Percentiles rank a stretch among this genome's conserved stretches.
Evolutionary conservation across 2,329 filamentous ascomycete species (phyloP).

Genomic region (Trichoderma koningiopsis): DNA sequence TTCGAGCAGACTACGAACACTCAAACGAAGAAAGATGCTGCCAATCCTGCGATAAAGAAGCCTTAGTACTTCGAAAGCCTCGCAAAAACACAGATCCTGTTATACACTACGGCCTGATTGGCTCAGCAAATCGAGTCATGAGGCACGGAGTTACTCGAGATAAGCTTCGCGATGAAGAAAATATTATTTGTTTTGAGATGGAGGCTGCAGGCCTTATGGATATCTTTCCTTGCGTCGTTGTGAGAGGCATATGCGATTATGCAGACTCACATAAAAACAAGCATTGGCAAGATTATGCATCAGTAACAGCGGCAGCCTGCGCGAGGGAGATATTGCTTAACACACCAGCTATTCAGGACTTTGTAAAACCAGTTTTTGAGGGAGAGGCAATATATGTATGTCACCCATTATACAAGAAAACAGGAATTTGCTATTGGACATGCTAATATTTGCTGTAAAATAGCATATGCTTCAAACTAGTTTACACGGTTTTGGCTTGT

Average conservation of each 20-base stretch:
- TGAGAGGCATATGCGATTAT: constrained; percentile 19
- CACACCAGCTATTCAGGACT: neutral
- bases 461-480: neutral
- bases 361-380: fast-evolving
- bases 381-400: neutral
- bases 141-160: neutral
- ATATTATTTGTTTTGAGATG: constrained; percentile 12
- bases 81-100: neutral
- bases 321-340: neutral
- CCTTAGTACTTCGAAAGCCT: neutral
- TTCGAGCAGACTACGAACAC: neutral
- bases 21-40: neutral
- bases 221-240: constrained; percentile 6
- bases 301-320: neutral
- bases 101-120: constrained; percentile 9
- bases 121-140: constrained; percentile 11
- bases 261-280: constrained; percentile 14
- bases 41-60: neutral
- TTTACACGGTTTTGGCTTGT: too few relatives aligned
- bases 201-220: constrained; percentile 20
- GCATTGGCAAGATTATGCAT: neutral
- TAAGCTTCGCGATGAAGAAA: neutral
- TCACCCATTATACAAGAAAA: fast-evolving
- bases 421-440: too few relatives aligned
- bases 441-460: neutral